phyloP scores from a whole-genome alignment of 1,139 yeast species.

The Tardiomyces blankii region DNA sequence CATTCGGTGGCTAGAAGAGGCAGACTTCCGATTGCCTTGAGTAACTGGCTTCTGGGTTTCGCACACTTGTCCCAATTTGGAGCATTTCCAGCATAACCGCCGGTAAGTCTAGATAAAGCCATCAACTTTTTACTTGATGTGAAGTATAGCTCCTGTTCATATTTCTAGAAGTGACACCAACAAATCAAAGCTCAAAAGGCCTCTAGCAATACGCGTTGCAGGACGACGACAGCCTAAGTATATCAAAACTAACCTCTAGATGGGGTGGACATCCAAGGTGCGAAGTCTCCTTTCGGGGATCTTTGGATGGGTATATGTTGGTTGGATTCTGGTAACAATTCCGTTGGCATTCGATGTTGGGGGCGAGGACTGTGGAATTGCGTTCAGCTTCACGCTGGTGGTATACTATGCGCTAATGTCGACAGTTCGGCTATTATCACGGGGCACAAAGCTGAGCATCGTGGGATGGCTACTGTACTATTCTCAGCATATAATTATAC shows the following conservation, averaged over 20 bases:
- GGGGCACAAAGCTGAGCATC: conserved; percentile 35
- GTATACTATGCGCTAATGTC: conserved; percentile 60
- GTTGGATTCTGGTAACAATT: conserved; percentile 56
- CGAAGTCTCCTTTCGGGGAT: not conserved
- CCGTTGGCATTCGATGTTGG: conserved; percentile 96
- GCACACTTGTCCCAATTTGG: too few relatives aligned
- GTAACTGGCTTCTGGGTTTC: too few relatives aligned
- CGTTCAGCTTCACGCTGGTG: conserved; percentile 71
- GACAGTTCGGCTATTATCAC: conserved; percentile 50
- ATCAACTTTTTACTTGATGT: too few relatives aligned
- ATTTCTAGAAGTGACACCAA: too few relatives aligned
- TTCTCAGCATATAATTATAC: conserved; percentile 71
- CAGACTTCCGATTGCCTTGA: too few relatives aligned
- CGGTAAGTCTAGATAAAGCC: too few relatives aligned
- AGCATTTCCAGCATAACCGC: too few relatives aligned
- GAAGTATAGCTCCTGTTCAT: too few relatives aligned
- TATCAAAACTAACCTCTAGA: not conserved
- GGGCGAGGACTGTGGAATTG: conserved; percentile 79
- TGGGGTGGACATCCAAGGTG: not conserved
- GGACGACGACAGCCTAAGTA: too few relatives aligned
- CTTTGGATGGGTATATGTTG: not conserved
- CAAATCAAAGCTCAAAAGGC: too few relatives aligned
- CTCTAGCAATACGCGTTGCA: too few relatives aligned
- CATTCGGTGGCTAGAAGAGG: too few relatives aligned
- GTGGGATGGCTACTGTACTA: conserved; percentile 57